A percentile compares a stretch with the other conserved stretches of the same genome.
phyloP scores from a whole-genome alignment of 768 basidiomycete genomes.

The Hebeloma cylindrosporum region DNA sequence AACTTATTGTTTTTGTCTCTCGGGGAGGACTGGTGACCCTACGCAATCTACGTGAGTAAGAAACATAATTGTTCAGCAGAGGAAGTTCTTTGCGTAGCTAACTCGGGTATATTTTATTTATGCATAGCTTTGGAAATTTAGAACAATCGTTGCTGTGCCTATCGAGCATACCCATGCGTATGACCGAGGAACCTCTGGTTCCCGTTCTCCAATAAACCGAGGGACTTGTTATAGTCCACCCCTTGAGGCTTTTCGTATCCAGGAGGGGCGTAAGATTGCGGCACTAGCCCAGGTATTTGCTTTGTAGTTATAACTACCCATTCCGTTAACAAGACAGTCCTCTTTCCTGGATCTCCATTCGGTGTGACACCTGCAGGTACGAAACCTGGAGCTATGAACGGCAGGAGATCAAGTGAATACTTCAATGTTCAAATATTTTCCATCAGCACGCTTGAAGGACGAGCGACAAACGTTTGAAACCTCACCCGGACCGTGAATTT shows the following conservation, averaged over 20 bases:
- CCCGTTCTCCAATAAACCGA: constrained; percentile 55
- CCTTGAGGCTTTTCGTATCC: constrained; percentile 44
- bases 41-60: neutral
- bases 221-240: constrained; percentile 50
- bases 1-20: constrained; percentile 53
- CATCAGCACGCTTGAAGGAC: neutral
- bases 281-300: constrained; percentile 37
- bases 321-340: constrained; percentile 36
- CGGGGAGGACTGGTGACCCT: constrained; percentile 19
- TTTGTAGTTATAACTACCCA: constrained; percentile 39
- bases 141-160: no score
- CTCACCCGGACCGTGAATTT: constrained; percentile 48
- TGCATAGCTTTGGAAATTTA: no score
- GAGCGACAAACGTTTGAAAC: constrained; percentile 16
- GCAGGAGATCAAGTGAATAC: constrained; percentile 47
- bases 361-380: constrained; percentile 13
- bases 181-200: constrained; percentile 46
- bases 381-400: constrained; percentile 46
- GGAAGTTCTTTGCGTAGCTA: neutral
- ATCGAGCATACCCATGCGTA: constrained; percentile 25
- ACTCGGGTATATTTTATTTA: no score
- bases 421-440: constrained; percentile 19
- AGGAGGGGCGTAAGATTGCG: constrained; percentile 51
- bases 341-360: constrained; percentile 3
- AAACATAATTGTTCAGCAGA: neutral